These are phyloP conservation scores for Boletus sp. DNA, from an alignment of 1,284 basidiomycete genomes.

Conservation along the genomic window DNA sequence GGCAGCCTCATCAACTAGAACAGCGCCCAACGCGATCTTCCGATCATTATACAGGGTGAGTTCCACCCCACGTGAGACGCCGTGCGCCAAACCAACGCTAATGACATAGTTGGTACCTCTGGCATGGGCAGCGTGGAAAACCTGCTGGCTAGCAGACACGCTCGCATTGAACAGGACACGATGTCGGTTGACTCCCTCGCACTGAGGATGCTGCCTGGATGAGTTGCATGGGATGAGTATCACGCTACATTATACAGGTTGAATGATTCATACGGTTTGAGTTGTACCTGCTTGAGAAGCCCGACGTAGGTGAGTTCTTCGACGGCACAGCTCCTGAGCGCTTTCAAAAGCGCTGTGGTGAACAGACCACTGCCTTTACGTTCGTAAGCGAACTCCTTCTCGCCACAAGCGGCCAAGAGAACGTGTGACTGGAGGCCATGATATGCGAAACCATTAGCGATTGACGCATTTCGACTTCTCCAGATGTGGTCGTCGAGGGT, in stretches of 20 bases:
- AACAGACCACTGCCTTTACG: constrained; percentile 11
- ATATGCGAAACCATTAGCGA: constrained; percentile 41
- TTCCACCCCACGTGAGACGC: background rate
- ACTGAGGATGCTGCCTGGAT: constrained; percentile 18
- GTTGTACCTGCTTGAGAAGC: constrained; percentile 7
- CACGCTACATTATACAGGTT: background rate
- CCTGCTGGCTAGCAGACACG: constrained; percentile 2
- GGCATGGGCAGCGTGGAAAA: background rate
- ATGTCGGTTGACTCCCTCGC: constrained; percentile 14
- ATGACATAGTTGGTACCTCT: background rate
- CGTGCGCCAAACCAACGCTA: constrained; percentile 1
- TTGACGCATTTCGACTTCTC: constrained; percentile 32
- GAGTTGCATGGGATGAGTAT: background rate
- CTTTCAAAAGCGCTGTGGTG: constrained; percentile 15
- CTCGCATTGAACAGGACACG: constrained; percentile 20
- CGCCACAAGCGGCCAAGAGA: constrained; percentile 3
- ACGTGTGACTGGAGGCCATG: background rate
- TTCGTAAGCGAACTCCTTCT: constrained; percentile 16
- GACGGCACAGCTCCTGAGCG: constrained; percentile 2
- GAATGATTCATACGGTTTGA: constrained; percentile 9
- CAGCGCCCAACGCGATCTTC: background rate
- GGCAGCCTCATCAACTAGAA: background rate
- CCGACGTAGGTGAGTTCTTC: constrained; percentile 16
- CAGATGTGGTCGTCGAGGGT: constrained; percentile 50
- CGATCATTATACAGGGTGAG: background rate